Percentiles rank a stretch among this genome's conserved stretches.
Evolutionary conservation across 768 basidiomycete genomes (phyloP).

Genomic region (Leccinum imitatum): DNA sequence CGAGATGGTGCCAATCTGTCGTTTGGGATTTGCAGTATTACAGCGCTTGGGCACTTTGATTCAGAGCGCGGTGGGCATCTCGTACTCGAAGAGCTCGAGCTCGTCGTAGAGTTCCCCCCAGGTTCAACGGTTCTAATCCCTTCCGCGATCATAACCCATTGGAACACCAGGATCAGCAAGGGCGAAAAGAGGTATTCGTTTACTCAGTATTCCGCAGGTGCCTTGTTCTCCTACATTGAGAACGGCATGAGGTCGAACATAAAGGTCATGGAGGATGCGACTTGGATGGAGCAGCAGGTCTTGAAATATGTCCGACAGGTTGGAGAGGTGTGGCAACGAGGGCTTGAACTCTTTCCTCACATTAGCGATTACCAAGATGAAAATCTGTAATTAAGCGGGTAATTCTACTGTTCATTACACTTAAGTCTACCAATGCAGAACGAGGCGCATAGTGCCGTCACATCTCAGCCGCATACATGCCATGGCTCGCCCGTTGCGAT

Average conservation of each 20-base stretch:
- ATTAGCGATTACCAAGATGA: not conserved
- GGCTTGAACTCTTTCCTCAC: not conserved
- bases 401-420: too few relatives aligned
- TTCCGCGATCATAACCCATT: not conserved
- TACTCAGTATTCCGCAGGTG: conserved; percentile 4
- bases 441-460: too few relatives aligned
- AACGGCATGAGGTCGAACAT: conserved; percentile 6
- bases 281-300: not conserved
- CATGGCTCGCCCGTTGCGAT: too few relatives aligned
- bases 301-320: not conserved
- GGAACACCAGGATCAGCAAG: not conserved
- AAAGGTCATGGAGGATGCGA: not conserved
- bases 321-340: not conserved
- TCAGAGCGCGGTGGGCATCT: not conserved
- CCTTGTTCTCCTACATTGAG: conserved; percentile 6
- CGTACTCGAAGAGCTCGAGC: not conserved
- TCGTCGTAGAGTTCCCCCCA: not conserved
- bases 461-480: too few relatives aligned
- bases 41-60: not conserved
- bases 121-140: not conserved
- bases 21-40: conserved; percentile 8
- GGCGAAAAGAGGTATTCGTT: conserved; percentile 2
- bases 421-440: too few relatives aligned
- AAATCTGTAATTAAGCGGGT: too few relatives aligned
- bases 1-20: conserved; percentile 3